Evolutionary conservation across 1,284 basidiomycete species (phyloP).

Genomic region (Cutaneotrichosporon spelunceum): DNA sequence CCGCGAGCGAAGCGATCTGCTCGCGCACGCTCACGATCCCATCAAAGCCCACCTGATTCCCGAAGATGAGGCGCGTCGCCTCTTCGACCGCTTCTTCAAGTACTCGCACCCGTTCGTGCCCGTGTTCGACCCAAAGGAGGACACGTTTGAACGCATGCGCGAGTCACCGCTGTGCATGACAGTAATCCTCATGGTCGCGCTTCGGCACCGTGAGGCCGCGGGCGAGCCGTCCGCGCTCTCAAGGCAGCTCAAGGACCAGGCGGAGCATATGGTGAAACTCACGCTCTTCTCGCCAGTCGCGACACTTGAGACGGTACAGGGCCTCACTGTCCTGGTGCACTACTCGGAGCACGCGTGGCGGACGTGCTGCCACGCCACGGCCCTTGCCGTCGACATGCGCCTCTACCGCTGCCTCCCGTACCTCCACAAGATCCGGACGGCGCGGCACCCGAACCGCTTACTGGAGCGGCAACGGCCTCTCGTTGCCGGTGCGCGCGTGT

Average conservation of each 20-base stretch:
- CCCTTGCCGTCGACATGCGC: constrained; percentile 36
- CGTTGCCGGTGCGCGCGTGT: constrained; percentile 29
- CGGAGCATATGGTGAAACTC: constrained; percentile 21
- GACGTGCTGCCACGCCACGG: constrained; percentile 34
- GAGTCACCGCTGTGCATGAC: constrained; percentile 32
- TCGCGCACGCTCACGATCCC: constrained; percentile 20
- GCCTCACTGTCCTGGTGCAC: constrained; percentile 17
- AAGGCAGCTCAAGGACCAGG: constrained; percentile 10
- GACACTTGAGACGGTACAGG: constrained; percentile 34
- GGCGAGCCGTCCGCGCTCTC: constrained; percentile 19
- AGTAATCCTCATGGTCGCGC: constrained; percentile 28
- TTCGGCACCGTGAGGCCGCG: constrained; percentile 17
- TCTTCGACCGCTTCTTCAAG: constrained; percentile 33
- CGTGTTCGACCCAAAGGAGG: constrained; percentile 30
- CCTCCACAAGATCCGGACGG: constrained; percentile 28
- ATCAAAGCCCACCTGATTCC: constrained; percentile 22
- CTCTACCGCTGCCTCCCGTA: constrained; percentile 34
- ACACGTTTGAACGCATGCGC: constrained; percentile 37
- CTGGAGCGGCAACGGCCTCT: constrained; percentile 22
- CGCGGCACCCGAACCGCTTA: constrained; percentile 12
- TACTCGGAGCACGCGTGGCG: constrained; percentile 31
- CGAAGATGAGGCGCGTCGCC: constrained; percentile 20
- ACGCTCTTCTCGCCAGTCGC: constrained; percentile 35
- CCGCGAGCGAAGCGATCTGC: constrained; percentile 16
- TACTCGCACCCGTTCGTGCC: constrained; percentile 34